These are phyloP conservation scores for Rhizopogon rudus DNA, from an alignment of 768 basidiomycete species.

Conservation along the genomic window DNA sequence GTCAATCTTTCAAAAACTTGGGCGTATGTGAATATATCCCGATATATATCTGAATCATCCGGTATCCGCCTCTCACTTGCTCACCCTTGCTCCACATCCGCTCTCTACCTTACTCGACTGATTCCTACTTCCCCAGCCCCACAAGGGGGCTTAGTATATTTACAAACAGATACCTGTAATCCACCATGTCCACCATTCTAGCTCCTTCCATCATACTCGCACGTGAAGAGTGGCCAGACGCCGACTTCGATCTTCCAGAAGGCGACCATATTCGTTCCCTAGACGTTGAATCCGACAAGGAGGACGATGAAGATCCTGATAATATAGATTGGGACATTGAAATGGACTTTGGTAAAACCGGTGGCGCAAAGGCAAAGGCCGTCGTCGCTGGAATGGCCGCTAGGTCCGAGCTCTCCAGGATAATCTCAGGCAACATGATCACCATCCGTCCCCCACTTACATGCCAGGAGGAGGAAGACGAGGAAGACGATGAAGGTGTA, in stretches of 20 bases:
- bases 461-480: slow-evolving; percentile 43
- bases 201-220: slow-evolving; percentile 48
- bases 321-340: slow-evolving; percentile 81
- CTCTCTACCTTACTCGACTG: slow-evolving; percentile 9
- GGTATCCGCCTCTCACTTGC: not conserved
- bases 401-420: slow-evolving; percentile 35
- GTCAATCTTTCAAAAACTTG: slow-evolving; percentile 8
- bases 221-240: slow-evolving; percentile 82
- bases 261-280: slow-evolving; percentile 61
- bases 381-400: slow-evolving; percentile 35
- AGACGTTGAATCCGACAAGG: slow-evolving; percentile 56
- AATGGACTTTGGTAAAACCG: slow-evolving; percentile 61
- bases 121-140: slow-evolving; percentile 16
- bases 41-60: not conserved
- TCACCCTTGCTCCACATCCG: not conserved
- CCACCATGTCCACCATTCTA: slow-evolving; percentile 53
- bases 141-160: slow-evolving; percentile 13
- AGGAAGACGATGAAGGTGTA: slow-evolving; percentile 76
- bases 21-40: slow-evolving; percentile 4
- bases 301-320: slow-evolving; percentile 40
- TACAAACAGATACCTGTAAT: slow-evolving; percentile 16
- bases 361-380: slow-evolving; percentile 41
- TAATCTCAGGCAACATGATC: slow-evolving; percentile 23
- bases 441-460: slow-evolving; percentile 65
- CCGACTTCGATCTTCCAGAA: slow-evolving; percentile 83